These are phyloP conservation scores for Paramarasmius palmivorus DNA, from an alignment of 1,284 basidiomycete species.

Conservation along the genomic window DNA sequence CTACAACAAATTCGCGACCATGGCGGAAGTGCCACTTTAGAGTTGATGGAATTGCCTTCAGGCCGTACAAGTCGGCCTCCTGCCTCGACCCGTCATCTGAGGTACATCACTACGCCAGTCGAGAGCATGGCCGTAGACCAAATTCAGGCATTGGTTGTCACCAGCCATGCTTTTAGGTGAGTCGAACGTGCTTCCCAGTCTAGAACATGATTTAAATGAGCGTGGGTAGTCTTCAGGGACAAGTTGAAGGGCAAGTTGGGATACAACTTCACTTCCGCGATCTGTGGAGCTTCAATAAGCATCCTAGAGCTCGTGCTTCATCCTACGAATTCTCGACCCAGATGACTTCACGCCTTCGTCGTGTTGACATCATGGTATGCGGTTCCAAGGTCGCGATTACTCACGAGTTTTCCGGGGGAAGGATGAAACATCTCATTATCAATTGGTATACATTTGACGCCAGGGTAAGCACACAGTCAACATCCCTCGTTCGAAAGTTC, in stretches of 20 bases:
- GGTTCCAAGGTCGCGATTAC: conserved; percentile 42
- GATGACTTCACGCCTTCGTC: conserved; percentile 30
- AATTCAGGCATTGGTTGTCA: conserved; percentile 48
- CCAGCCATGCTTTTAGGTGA: conserved; percentile 42
- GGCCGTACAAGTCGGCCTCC: conserved; percentile 45
- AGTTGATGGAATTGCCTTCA: conserved; percentile 55
- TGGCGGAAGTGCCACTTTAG: conserved; percentile 39
- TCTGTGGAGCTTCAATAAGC: conserved; percentile 45
- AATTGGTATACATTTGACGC: conserved; percentile 47
- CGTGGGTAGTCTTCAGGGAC: conserved; percentile 33
- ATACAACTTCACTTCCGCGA: conserved; percentile 46
- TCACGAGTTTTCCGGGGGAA: conserved; percentile 38
- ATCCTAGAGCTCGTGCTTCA: conserved; percentile 35
- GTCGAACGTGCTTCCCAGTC: conserved; percentile 20
- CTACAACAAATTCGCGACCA: conserved; percentile 51
- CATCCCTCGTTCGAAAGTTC: conserved; percentile 2
- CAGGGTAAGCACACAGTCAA: conserved; percentile 29
- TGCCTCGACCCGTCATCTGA: conserved; percentile 46
- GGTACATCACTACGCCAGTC: conserved; percentile 45
- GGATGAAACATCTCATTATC: conserved; percentile 42
- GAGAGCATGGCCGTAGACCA: conserved; percentile 52
- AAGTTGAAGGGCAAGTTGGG: conserved; percentile 37
- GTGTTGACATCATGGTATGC: conserved; percentile 35
- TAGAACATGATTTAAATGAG: not conserved
- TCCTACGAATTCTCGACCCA: conserved; percentile 40